Evolutionary conservation across 768 basidiomycete species (phyloP), one percentile per base, ranked within the genome.

Genomic region (Chalciporus chontae): DNA sequence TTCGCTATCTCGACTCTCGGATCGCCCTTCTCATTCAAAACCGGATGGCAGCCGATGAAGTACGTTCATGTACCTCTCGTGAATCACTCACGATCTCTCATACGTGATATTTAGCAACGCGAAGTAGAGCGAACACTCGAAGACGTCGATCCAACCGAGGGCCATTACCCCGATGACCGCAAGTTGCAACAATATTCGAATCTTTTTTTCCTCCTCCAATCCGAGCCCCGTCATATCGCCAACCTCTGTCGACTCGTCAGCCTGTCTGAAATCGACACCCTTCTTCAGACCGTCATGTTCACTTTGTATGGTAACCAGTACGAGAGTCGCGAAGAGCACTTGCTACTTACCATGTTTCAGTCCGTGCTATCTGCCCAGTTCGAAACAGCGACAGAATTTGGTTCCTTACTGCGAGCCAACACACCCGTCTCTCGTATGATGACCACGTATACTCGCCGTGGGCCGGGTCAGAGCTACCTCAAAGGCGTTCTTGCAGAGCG

Each of bases 391-490:
- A 95, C 94, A 47, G 96, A 99, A 69, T 98, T 99, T 59, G 94
- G 95, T n/a, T 98, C 95, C 5, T 79, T 99, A 10, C 82, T 99
- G 24, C 90, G 96, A 47, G 96, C 96, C 52, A 99, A 99, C 71
- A 99, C 96, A 43, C 96, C 96, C 41, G 96, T 99, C 19, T 97
- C 94, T 43, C 87, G 96, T 34, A 99, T 99, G 96, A 99, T 99
- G 96, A 99, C 96, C 40, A 98, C 96, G 17, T 99, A 99, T 71
- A 98, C 96, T 46, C 90, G 96, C 52, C 88, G 96, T 48, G 96
- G 96, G 50, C 96, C 96, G 1, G 96, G 96, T 49, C 96, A 98
- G 70, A 94, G 92, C 61, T 99, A 98, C 69, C 83, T 99, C 56
- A 99, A 99, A 77, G 87, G 88, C 55, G 94, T 98, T 24, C 78